Conservation (phyloP, 1,284 basidiomycete species). For the Rhodotorula sp. region DNA sequence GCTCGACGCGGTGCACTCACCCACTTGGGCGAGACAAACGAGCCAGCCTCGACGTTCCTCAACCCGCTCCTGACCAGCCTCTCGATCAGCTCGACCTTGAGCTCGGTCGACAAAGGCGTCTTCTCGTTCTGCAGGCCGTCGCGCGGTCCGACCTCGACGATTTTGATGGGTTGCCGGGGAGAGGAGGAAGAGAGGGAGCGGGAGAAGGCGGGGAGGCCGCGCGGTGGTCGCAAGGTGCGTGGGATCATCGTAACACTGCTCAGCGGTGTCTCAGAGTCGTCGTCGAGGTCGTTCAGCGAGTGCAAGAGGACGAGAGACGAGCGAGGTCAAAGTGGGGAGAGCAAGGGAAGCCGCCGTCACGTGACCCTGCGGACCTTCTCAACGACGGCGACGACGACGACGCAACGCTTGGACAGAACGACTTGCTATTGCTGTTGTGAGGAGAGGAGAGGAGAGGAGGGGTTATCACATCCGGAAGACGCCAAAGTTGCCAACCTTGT, state of each 20-base stretch:
- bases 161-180: conserved; percentile 46
- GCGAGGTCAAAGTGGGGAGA: no score
- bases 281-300: no score
- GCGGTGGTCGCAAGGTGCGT: background rate
- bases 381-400: no score
- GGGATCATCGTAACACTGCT: background rate
- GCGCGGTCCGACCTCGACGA: conserved; percentile 88
- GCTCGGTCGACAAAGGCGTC: conserved; percentile 58
- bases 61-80: conserved; percentile 69
- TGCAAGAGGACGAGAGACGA: no score
- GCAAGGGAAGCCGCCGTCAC: no score
- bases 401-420: no score
- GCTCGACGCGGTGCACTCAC: conserved; percentile 51
- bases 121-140: conserved; percentile 94
- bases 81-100: conserved; percentile 80
- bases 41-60: conserved; percentile 77
- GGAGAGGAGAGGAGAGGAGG: no score
- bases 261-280: background rate
- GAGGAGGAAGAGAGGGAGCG: background rate
- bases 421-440: no score
- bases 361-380: no score
- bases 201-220: no score
- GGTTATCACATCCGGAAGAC: conserved; percentile 87
- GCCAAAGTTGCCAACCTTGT: conserved; percentile 74
- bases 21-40: conserved; percentile 86